These are phyloP conservation scores for Tolypocladium sp. DNA, from an alignment of 2,329 filamentous ascomycete genomes.

Conservation along the genomic window DNA sequence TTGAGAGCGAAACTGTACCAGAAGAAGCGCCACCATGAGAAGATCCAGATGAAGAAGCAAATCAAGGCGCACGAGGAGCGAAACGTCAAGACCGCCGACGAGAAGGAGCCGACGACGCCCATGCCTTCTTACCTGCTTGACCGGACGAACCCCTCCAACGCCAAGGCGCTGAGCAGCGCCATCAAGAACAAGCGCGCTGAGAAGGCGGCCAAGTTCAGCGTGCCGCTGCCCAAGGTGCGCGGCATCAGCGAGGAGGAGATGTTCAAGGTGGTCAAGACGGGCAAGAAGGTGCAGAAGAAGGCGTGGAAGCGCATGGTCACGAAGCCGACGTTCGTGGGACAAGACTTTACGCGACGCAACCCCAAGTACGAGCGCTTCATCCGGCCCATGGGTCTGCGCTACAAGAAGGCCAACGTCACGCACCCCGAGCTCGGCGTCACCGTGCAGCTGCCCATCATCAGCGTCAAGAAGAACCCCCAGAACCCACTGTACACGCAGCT, in stretches of 20 bases:
- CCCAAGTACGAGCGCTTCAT: constrained; percentile 63
- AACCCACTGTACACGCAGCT: constrained; percentile 88
- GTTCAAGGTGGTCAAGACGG: constrained; percentile 94
- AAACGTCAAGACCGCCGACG: constrained; percentile 81
- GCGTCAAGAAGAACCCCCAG: constrained; percentile 61
- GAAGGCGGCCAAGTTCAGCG: constrained; percentile 87
- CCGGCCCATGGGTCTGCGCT: constrained; percentile 38
- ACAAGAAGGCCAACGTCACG: constrained; percentile 46
- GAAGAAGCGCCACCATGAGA: constrained; percentile 90
- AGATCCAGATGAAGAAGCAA: constrained; percentile 94
- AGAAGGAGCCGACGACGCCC: constrained; percentile 71
- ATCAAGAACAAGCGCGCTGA: constrained; percentile 95
- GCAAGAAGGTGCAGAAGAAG: constrained; percentile 90
- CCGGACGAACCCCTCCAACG: constrained; percentile 50
- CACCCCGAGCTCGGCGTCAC: constrained; percentile 79
- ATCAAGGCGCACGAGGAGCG: constrained; percentile 94
- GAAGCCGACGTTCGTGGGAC: constrained; percentile 66
- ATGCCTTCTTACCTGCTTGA: constrained; percentile 92
- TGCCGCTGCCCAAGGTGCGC: constrained; percentile 87
- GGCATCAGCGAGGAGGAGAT: constrained; percentile 92
- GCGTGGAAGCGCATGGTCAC: constrained; percentile 62
- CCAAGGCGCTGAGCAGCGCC: constrained; percentile 67
- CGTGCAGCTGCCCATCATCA: constrained; percentile 73
- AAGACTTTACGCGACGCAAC: constrained; percentile 80
- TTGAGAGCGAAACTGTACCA: constrained; percentile 88